Evolutionary conservation across 768 basidiomycete species (phyloP), one percentile per base, ranked within the genome.

Genomic region (Agaricus subrufescens): DNA sequence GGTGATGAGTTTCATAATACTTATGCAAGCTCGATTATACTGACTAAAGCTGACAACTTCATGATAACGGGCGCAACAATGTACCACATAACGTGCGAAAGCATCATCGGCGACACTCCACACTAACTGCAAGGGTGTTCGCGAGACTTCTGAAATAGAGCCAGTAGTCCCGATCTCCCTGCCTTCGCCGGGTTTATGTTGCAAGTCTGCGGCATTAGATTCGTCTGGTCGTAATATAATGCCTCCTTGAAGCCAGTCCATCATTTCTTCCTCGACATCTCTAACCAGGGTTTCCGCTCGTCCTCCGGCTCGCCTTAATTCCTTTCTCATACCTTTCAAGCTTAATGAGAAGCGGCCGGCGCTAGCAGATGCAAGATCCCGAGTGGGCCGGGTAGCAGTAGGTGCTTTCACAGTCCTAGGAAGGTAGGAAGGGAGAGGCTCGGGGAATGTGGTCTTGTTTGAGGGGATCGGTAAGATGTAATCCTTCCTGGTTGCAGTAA

Each of bases 11-110:
- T 31, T 47, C 8, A 14, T 23, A 51, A 37, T 40, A 34, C 10
- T n/a, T 50, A 40, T 40, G 46, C 23, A 40, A 50, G 39, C 46
- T n/a, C 14, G 29, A 11, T 38, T 29, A 39, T 15, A 75, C 87
- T 62, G 68, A 89, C 89, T 92, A 75, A 85, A 93, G 71, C 87
- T 88, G 63, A 92, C 85, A 57, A 93, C 68, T 56, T 84, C 83
- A 67, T 91, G 82, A 69, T 86, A 92, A 38, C 90, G 76, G 42
- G 89, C 89, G 57, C 87, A 85, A 61, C 90, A 92, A 60, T 94
- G 91, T 5, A 92, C 83, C 46, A 92, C 81, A 62, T 89, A 92
- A 31, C 91, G 78, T 29, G 86, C 83, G 71, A 91, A 92, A 0
- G 83, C 75, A 63, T 90, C 87, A 55, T 86, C 79, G 4, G 73